These are phyloP conservation scores for Trichothecium sympodiale DNA, from an alignment of 2,329 filamentous ascomycete genomes.

Conservation along the genomic window DNA sequence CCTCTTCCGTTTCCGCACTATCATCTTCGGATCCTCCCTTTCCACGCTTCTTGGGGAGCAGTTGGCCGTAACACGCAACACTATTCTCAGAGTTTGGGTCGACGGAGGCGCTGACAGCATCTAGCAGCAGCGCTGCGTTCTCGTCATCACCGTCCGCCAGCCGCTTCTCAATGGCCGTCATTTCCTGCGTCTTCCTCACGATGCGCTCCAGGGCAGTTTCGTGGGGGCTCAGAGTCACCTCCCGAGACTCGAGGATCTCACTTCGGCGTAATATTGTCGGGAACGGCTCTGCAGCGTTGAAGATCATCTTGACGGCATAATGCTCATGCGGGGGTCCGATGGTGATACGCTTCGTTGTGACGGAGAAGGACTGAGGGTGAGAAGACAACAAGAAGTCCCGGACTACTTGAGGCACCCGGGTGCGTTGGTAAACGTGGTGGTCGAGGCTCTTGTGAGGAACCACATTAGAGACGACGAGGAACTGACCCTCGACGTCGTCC, in stretches of 20 bases:
- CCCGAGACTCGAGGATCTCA: slow-evolving; percentile 63
- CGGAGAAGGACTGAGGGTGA: slow-evolving; percentile 67
- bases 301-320: slow-evolving; percentile 73
- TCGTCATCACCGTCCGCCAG: slow-evolving; percentile 57
- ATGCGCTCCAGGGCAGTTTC: slow-evolving; percentile 89
- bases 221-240: slow-evolving; percentile 58
- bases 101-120: slow-evolving; percentile 67
- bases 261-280: slow-evolving; percentile 83
- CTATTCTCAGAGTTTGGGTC: slow-evolving; percentile 65
- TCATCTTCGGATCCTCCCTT: slow-evolving; percentile 25
- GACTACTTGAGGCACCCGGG: slow-evolving; percentile 71
- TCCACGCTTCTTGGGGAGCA: slow-evolving; percentile 46
- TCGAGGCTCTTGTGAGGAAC: slow-evolving; percentile 70
- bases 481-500: slow-evolving; percentile 84
- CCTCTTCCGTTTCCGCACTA: slow-evolving; percentile 20
- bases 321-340: slow-evolving; percentile 60
- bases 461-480: slow-evolving; percentile 70
- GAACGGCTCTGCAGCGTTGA: slow-evolving; percentile 74
- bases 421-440: slow-evolving; percentile 78
- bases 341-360: slow-evolving; percentile 61
- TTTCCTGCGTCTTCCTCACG: slow-evolving; percentile 79
- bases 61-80: slow-evolving; percentile 63
- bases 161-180: slow-evolving; percentile 64
- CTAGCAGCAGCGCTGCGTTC: slow-evolving; percentile 56
- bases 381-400: slow-evolving; percentile 79